Conservation (phyloP, 1,139 yeast species). For the Yamadazyma dushanensis region DNA sequence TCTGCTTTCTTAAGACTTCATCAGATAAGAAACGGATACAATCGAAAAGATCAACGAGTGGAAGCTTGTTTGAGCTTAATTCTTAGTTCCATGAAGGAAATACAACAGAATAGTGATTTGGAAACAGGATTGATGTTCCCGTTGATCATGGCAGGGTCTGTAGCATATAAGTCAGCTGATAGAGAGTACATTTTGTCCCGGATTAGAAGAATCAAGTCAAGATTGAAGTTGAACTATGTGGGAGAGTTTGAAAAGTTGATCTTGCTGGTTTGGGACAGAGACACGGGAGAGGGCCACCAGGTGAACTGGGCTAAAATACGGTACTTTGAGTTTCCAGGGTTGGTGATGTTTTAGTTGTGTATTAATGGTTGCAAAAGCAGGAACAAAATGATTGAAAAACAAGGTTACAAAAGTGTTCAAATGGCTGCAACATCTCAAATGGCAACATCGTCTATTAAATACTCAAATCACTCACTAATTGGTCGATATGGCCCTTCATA, state of each 20-base stretch:
- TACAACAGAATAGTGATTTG: slow-evolving; percentile 15
- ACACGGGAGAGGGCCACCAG: slow-evolving; percentile 15
- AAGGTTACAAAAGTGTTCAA: too few relatives aligned
- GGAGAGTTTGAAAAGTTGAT: slow-evolving; percentile 20
- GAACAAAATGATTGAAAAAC: too few relatives aligned
- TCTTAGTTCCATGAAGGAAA: slow-evolving; percentile 17
- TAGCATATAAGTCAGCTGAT: slow-evolving; percentile 17
- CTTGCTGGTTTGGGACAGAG: slow-evolving; percentile 19
- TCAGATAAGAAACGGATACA: slow-evolving; percentile 21
- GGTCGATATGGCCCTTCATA: slow-evolving; percentile 22
- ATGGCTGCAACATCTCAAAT: too few relatives aligned
- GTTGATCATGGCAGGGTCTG: slow-evolving; percentile 24
- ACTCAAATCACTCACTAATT: slow-evolving; percentile 7
- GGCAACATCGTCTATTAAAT: slow-evolving; percentile 1
- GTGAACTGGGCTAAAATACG: slow-evolving; percentile 24
- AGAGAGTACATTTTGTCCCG: slow-evolving; percentile 18
- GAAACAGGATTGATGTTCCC: slow-evolving; percentile 24
- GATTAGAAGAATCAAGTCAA: slow-evolving; percentile 14
- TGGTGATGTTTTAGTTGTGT: slow-evolving; percentile 24
- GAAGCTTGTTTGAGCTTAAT: slow-evolving; percentile 20
- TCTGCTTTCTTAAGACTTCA: slow-evolving; percentile 22
- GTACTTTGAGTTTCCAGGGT: slow-evolving; percentile 21
- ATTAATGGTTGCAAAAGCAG: too few relatives aligned
- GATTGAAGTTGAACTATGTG: slow-evolving; percentile 20
- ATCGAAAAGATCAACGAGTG: slow-evolving; percentile 18